Conservation (phyloP, 805 yeast species). For the Clavispora asparagi region DNA sequence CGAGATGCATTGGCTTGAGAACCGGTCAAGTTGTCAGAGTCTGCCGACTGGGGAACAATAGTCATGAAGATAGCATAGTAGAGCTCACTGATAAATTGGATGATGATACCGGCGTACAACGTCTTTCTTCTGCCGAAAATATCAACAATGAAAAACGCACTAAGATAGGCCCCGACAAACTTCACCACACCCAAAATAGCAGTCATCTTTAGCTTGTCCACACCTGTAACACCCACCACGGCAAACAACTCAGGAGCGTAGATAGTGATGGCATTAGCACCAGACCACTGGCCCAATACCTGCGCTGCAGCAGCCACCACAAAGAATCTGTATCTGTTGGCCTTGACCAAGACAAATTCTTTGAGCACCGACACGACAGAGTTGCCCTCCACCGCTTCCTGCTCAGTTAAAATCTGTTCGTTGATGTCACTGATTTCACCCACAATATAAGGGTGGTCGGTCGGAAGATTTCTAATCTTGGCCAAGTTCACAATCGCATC, state of each 20-base stretch:
- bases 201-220: conserved; percentile 41
- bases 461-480: conserved; percentile 40
- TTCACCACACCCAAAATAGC: conserved; percentile 52
- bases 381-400: conserved; percentile 38
- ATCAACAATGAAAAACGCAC: conserved; percentile 53
- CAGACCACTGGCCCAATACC: conserved; percentile 53
- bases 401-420: conserved; percentile 55
- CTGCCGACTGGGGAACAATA: conserved; percentile 40
- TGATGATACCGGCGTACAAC: conserved; percentile 41
- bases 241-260: conserved; percentile 51
- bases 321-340: conserved; percentile 44
- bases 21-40: conserved; percentile 22
- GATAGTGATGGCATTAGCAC: conserved; percentile 51
- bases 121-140: conserved; percentile 47
- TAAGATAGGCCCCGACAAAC: conserved; percentile 41
- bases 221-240: conserved; percentile 42
- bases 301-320: conserved; percentile 39
- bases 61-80: conserved; percentile 46
- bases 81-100: conserved; percentile 39
- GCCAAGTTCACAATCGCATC: conserved; percentile 35
- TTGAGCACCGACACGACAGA: conserved; percentile 17
- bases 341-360: conserved; percentile 31
- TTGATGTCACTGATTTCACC: conserved; percentile 40
- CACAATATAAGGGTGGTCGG: conserved; percentile 44
- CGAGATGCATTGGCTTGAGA: conserved; percentile 34